Evolutionary conservation across 1,139 yeast species (phyloP).

Genomic region (Meyerozyma athensensis): DNA sequence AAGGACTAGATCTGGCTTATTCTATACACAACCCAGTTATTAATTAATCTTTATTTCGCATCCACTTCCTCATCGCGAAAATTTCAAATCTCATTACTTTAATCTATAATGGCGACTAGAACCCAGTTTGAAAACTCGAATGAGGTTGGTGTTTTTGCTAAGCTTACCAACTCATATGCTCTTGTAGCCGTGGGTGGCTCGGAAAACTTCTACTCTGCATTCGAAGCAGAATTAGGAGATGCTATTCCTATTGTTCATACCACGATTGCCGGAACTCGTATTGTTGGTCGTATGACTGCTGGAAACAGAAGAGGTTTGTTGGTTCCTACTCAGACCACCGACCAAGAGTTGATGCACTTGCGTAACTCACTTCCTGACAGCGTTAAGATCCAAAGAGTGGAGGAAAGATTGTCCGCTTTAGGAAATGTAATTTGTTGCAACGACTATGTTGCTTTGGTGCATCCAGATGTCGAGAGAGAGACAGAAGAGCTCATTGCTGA

Average conservation of each 20-base stretch:
- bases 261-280: conserved; percentile 96
- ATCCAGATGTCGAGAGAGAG: conserved; percentile 98
- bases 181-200: conserved; percentile 97
- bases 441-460: conserved; percentile 97
- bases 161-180: conserved; percentile 93
- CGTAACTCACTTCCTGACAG: conserved; percentile 96
- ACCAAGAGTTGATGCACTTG: conserved; percentile 95
- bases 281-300: conserved; percentile 97
- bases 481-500: conserved; percentile 98
- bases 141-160: conserved; percentile 97
- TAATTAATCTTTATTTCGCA: too few relatives aligned
- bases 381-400: conserved; percentile 95
- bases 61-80: not conserved
- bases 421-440: conserved; percentile 99
- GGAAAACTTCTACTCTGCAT: conserved; percentile 95
- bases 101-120: conserved; percentile 39
- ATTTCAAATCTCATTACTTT: not conserved
- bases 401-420: conserved; percentile 92
- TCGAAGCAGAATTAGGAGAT: conserved; percentile 96
- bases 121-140: conserved; percentile 91
- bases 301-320: conserved; percentile 97
- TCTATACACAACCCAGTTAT: too few relatives aligned
- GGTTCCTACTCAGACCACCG: conserved; percentile 98
- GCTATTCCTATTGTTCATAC: conserved; percentile 95
- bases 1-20: too few relatives aligned